Percentiles rank a stretch among this genome's conserved stretches.
These are phyloP conservation scores for Ciborinia camelliae DNA, from an alignment of 2,329 filamentous ascomycete species.

Conservation along the genomic window DNA sequence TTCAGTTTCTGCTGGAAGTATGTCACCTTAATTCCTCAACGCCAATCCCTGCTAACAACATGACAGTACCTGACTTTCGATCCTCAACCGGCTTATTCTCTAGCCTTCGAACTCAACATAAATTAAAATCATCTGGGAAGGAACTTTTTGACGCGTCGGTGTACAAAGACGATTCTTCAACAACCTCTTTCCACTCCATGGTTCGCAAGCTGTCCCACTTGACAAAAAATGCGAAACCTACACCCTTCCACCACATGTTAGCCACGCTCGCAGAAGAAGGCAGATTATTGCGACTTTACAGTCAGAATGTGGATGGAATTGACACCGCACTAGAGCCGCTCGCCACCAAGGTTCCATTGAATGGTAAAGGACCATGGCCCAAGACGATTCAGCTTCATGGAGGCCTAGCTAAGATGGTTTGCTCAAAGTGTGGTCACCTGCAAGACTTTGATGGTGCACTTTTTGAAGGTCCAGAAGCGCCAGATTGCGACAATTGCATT, in stretches of 20 bases:
- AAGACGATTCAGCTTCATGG: conserved; percentile 91
- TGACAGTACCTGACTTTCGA: conserved; percentile 85
- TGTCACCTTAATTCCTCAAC: conserved; percentile 41
- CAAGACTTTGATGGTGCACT: conserved; percentile 72
- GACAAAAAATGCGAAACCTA: conserved; percentile 74
- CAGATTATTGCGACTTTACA: conserved; percentile 85
- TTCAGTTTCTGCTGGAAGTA: conserved; percentile 90
- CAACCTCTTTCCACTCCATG: conserved; percentile 92
- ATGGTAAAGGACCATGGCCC: conserved; percentile 85
- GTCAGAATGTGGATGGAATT: conserved; percentile 94
- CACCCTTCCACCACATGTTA: conserved; percentile 87
- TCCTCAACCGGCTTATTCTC: conserved; percentile 88
- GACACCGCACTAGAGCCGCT: conserved; percentile 81
- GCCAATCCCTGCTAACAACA: conserved; percentile 22
- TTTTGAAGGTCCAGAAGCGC: conserved; percentile 81
- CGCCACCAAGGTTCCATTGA: conserved; percentile 75
- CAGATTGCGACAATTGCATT: conserved; percentile 72
- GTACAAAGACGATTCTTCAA: conserved; percentile 87
- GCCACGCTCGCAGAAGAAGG: conserved; percentile 85
- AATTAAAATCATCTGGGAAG: conserved; percentile 89
- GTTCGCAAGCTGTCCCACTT: conserved; percentile 81
- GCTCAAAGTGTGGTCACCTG: conserved; percentile 82
- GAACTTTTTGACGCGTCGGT: conserved; percentile 96
- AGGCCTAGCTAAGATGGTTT: conserved; percentile 92
- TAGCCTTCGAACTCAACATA: conserved; percentile 79